Evolutionary conservation across 106 monocot species (phyloP), one percentile per base, ranked within the genome.

Genomic region (Cymbidium sinense): DNA sequence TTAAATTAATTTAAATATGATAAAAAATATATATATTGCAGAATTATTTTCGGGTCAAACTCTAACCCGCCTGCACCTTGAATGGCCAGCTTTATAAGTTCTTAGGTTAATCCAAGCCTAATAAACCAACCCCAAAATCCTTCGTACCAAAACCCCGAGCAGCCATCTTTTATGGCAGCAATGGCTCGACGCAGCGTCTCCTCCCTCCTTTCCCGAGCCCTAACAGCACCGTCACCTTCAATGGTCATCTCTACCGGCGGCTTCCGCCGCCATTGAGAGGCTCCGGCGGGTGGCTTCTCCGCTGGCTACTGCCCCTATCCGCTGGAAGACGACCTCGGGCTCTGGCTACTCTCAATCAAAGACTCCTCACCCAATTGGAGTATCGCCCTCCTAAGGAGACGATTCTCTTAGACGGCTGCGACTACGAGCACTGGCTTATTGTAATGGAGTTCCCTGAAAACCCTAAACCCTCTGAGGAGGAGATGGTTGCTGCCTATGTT

Each of bases 401-500:
- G 54, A 94, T 98, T 62, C 89, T 98, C 17, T 88, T 98, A 27
- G 98, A 98, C 69, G 98, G 98, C 31, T 98, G 98, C 78, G 98
- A 98, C 64, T 98, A 98, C 79, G 98, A 94, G 88, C 98, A 98
- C 83, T 98, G 98, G 98, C 87, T 98, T 34, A 87, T 98, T 61
- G 98, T 98, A 47, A 81, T 98, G 94, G 98, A 94, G 92, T 98
- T 98, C 76, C 84, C 89, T 8, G 75, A 88, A 6, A 80, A 90
- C 73, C 80, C 85, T 29, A 92, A 94, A 61, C 92, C 88, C 64
- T 81, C 88, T 37, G 95, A 99, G 83, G 99, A 99, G 29, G 90
- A 98, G 82, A 98, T 98, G 98, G 34, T 98, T 41, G 77, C 80
- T 21, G 81, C 91, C 10, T 98, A 98, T 64, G 94, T 98, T 35